Base-by-base conservation (phyloP, 1,284 basidiomycete genomes). In the Leccinum subspadiceum region DNA sequence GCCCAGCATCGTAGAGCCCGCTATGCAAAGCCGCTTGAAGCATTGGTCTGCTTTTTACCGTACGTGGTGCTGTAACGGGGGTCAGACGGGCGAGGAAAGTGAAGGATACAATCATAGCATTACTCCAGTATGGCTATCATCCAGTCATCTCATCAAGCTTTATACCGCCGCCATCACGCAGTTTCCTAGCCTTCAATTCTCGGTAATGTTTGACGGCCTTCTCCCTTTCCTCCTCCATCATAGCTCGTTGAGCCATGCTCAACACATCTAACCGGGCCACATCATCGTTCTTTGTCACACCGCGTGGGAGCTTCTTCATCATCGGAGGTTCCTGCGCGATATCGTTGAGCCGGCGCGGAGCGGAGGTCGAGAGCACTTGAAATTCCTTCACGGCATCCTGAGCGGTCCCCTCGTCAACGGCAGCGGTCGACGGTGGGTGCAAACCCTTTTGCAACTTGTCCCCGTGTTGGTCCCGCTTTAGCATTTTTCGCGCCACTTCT, bases 221-320 rank as follows among this genome's bases (percentile, higher is more conserved):
- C 66, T 87, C 86, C 60, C 90, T 78, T 74, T 92, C 90, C 61
- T 79, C 77, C 66, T 89, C 89, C 82, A 93, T 84, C 85, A 87
- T 84, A 9, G 78, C 78, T 71, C 84, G 86, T 75, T 91, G 88
- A 5, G 85, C 84, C 81, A 89, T 84, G n/a, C 85, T 88, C 26
- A 90, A 62, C 9, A 89, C 79, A 2, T 79, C 81, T 51, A 58
- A 54, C 12, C 62, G 37, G 79, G 68, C 70, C 64, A 26, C 74
- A 75, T 56, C 60, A 75, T 56, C 60, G 57, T 44, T 57, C 62
- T 64, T 67, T 50, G 68, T 62, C 68, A 71, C 77, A 24, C 76
- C 76, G 37, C 79, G 78, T 2, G 82, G 78, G 3, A 77, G 66
- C 65, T 74, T 77, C 60, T 72, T 79, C 35, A 84, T 67, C 13